Percentiles rank a stretch among this genome's conserved stretches.
These are phyloP conservation scores for Sarocladiaceae sp. DNA, from an alignment of 2,329 filamentous ascomycete species.

Conservation along the genomic window DNA sequence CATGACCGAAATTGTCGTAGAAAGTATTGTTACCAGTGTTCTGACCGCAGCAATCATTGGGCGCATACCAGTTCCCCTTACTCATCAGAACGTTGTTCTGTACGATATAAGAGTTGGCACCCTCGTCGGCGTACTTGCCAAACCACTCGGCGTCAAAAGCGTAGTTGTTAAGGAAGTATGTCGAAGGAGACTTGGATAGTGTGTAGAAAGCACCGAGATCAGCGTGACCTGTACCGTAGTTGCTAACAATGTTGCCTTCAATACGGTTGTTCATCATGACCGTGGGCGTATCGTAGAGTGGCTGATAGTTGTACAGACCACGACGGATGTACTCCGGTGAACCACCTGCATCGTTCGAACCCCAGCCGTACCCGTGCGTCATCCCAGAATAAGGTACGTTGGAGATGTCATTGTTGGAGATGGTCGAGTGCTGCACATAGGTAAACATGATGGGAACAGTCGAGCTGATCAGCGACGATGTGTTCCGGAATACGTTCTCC, in stretches of 20 bases:
- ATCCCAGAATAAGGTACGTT: conserved; percentile 1
- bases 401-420: not conserved
- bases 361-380: conserved; percentile 1
- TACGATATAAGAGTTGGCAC: not conserved
- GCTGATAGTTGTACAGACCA: conserved; percentile 1
- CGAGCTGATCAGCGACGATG: not conserved
- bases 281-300: not conserved
- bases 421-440: not conserved
- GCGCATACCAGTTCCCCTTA: not conserved
- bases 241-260: conserved; percentile 1
- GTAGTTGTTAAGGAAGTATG: not conserved
- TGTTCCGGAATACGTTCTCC: conserved; percentile 6
- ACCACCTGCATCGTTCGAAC: conserved; percentile 3
- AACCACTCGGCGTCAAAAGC: not conserved
- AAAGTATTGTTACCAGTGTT: not conserved
- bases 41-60: not conserved
- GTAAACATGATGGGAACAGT: not conserved
- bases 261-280: not conserved
- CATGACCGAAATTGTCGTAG: not conserved
- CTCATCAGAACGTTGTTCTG: not conserved
- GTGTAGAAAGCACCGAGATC: conserved; percentile 1
- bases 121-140: not conserved
- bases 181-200: not conserved
- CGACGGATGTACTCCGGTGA: not conserved
- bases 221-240: not conserved